phyloP scores from a whole-genome alignment of 495 filamentous ascomycete species.

The Xylaria palmicola region DNA sequence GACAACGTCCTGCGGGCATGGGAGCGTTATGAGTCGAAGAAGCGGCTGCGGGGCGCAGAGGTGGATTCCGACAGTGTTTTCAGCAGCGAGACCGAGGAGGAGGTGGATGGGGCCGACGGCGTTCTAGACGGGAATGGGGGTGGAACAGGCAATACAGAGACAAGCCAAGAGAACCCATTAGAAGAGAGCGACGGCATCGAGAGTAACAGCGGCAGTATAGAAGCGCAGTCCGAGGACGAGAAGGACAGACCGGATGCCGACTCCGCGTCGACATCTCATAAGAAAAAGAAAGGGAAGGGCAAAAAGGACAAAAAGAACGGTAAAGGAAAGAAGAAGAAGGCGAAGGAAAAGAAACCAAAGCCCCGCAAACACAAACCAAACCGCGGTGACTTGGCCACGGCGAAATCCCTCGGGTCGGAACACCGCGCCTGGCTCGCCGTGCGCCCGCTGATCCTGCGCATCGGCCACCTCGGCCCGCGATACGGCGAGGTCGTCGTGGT shows the following conservation, averaged over 20 bases:
- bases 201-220: slow-evolving; percentile 5
- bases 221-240: slow-evolving; percentile 16
- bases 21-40: slow-evolving; percentile 5
- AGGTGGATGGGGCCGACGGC: not conserved
- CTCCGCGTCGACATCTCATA: not conserved
- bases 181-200: not conserved
- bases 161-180: not conserved
- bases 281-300: slow-evolving; percentile 16
- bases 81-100: not conserved
- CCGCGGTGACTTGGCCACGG: slow-evolving; percentile 31
- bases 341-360: slow-evolving; percentile 4
- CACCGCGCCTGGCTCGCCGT: slow-evolving; percentile 69
- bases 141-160: not conserved
- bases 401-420: slow-evolving; percentile 35
- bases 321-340: slow-evolving; percentile 14
- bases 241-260: not conserved
- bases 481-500: slow-evolving; percentile 68
- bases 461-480: slow-evolving; percentile 53
- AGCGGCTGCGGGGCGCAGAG: not conserved
- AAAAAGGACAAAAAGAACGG: slow-evolving; percentile 6
- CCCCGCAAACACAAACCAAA: slow-evolving; percentile 24
- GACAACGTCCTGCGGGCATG: slow-evolving; percentile 64
- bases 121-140: not conserved
- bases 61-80: slow-evolving; percentile 21
- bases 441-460: slow-evolving; percentile 72